Evolutionary conservation across 257 asterid species (phyloP), one percentile per base, ranked within the genome.

Genomic region (Salvia miltiorrhiza): DNA sequence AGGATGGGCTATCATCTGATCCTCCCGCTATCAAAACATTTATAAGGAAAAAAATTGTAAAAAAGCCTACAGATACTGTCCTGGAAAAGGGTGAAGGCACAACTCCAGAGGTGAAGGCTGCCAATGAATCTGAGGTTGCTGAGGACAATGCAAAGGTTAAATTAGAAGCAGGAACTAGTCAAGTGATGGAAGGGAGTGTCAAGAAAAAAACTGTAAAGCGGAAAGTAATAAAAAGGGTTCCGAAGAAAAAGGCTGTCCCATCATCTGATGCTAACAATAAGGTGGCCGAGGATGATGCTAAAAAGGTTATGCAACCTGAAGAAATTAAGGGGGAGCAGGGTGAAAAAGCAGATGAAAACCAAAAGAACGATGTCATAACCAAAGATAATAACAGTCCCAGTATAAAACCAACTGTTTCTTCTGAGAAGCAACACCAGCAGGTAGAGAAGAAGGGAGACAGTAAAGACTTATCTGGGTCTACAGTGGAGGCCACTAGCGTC

Each of bases 151-250:
- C 76, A 43, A 73, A 57, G 55, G 79, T 63, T 26, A 80, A 77
- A 72, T 30, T 76, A 56, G 90, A 83, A 60, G 83, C 66, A 8
- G 63, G 71, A 35, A 39, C 48, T 17, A 65, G 65, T 69, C 47
- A 78, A 23, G 78, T 76, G 73, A 70, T 39, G 73, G 86, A 80
- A 74, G 86, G 71, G 64, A 77, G 77, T 61, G 69, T 71, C 82
- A 76, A 77, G 77, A 89, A 87, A 75, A 77, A 80, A 65, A 85
- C 80, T 35, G 78, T 86, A 30, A 90, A 88, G 81, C 88, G 83
- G 76, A 90, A 93, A 86, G 74, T 90, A 32, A 69, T 93, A 68
- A 89, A 78, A 80, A 86, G 85, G 77, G 89, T 94, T 63, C 82
- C 86, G 4, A 91, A 91, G 78, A 83, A 70, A 78, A 91, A 94